Base-by-base conservation (phyloP, 2,329 filamentous ascomycete species). In the Cadophora gregata region DNA sequence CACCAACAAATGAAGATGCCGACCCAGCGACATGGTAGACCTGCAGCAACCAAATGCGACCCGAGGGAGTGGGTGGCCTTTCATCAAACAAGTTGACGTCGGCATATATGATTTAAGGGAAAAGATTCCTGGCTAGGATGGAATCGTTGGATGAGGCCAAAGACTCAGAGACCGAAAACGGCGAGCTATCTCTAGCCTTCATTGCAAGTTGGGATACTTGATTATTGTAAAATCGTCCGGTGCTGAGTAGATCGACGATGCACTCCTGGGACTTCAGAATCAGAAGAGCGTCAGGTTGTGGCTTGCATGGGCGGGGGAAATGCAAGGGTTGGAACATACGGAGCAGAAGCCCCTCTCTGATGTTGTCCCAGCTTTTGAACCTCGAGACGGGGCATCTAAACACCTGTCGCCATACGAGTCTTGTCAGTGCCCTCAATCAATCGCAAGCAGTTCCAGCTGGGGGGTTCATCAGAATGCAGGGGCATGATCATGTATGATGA, bases 41-140 rank as follows among this genome's bases (percentile, higher is more conserved):
- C 55, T 58, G 55, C 55, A 25, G 55, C 33, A 58, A 19, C 16
- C 29, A 33, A 21, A 56, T 21, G 55, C 36, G n/a, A 58, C 55
- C 55, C 55, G 55, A 38, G 7, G 33, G 12, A 58, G 16, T 58
- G 55, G 53, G 36, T 16, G 21, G 33, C 31, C 31, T 33, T 25
- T 33, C 29, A 10, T 36, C 29, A 36, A 10, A 56, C n/a, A n/a
- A 36, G 9, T 24, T 8, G 10, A 24, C 14, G 55, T 12, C 55
- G 55, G n/a, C 55, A 58, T 58, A 58, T 27, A 58, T 25, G 3
- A 12, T 58, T 24, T 14, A 58, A 42, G 31, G 1, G 27, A 38
- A 25, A 16, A 21, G 51, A 33, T 4, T 1, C 6, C n/a, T 10
- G 9, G 24, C 3, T 36, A 21, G 21, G 12, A 8, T 56, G 12